Evolutionary conservation across 345 rosid species (phyloP), one percentile per base, ranked within the genome.

Genomic region (Gossypium mustelinum): DNA sequence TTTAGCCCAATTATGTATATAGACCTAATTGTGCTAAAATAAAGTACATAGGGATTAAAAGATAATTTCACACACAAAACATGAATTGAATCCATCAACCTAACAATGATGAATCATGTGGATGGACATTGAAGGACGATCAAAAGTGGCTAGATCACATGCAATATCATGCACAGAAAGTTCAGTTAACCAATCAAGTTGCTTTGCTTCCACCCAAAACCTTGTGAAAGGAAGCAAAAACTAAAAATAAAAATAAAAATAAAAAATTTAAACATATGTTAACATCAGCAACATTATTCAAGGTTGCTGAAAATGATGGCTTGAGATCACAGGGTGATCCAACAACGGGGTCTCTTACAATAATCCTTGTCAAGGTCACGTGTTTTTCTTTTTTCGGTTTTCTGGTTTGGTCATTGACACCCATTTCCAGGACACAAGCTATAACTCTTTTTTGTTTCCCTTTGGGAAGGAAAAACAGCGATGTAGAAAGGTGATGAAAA

Each of bases 281-380:
- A 39, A n/a, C 41, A 3, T 45, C 25, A n/a, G 16, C 25, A 64
- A 41, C 25, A 43, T 43, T 3, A 64, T 41, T 47, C 18, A 64
- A 41, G 69, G 11, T 17, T 39, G 48, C 7, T n/a, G 68, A n/a
- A 41, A 64, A 64, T 1, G 68, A 39, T n/a, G 25, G 48, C 14
- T 47, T 17, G 6, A 54, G 63, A 39, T 20, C 41, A 56, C 18
- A 17, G 24, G 12, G 61, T 50, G 39, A 20, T 45, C 25, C 17
- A 45, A 45, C 17, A 3, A 11, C 29, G 70, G 48, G 16, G 22
- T 43, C 16, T 85, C 80, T 76, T 56, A 68, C 76, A 34, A 7
- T 51, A 44, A 69, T 77, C 61, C 78, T 39, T 62, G 59, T 70
- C 84, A 84, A 72, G 71, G 64, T 66, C 86, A 81, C 87, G 62